Percentiles rank a stretch among this genome's conserved stretches.
phyloP scores from a whole-genome alignment of 306 rosid genomes.

The Alnus glutinosa region DNA sequence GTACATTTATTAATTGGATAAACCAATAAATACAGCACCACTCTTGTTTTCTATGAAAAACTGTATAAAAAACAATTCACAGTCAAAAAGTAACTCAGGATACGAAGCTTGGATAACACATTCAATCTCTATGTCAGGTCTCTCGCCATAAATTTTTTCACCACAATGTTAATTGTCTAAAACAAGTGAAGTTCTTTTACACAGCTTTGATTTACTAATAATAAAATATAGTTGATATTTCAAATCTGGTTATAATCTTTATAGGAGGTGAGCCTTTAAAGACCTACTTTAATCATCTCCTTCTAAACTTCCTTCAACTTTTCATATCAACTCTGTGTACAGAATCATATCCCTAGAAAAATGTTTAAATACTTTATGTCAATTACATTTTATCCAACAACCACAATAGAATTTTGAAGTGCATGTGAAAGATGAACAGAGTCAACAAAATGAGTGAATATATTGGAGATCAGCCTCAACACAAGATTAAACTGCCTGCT shows the following conservation, averaged over 20 bases:
- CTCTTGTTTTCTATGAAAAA: neutral
- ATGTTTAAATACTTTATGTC: neutral
- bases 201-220: neutral
- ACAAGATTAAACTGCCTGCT: neutral
- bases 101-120: neutral
- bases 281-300: neutral
- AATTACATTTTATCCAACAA: neutral
- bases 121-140: neutral
- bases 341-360: neutral
- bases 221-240: neutral
- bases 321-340: neutral
- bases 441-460: neutral
- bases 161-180: neutral
- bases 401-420: neutral
- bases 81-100: neutral
- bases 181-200: neutral
- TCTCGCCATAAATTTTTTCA: neutral
- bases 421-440: neutral
- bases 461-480: constrained; percentile 1
- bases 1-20: constrained; percentile 1
- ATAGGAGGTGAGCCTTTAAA: neutral
- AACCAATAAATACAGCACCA: neutral
- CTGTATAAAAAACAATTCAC: neutral
- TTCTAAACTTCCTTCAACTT: neutral
- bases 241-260: neutral